Conservation (phyloP, 2,329 filamentous ascomycete genomes). For the Fusarium clavum region DNA sequence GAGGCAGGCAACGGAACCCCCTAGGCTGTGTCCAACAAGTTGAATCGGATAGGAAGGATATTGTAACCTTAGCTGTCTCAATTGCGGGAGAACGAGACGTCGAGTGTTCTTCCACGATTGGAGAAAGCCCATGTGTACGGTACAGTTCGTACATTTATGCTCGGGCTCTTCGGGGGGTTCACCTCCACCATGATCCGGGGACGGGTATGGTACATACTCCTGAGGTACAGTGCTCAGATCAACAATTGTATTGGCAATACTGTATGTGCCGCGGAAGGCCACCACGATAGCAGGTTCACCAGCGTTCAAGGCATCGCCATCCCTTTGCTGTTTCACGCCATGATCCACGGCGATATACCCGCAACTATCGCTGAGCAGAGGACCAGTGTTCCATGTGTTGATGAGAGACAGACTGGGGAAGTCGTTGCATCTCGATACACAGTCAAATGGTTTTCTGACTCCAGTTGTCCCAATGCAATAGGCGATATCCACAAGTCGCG, state of each 20-base stretch:
- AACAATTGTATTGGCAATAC: constrained; percentile 88
- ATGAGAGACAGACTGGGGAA: constrained; percentile 84
- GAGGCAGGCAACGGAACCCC: constrained; percentile 89
- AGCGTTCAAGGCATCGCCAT: constrained; percentile 12
- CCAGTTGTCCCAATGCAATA: constrained; percentile 93
- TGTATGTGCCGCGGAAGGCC: constrained; percentile 95
- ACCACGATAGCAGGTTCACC: constrained; percentile 72
- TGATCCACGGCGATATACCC: constrained; percentile 95
- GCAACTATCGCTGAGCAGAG: constrained; percentile 87
- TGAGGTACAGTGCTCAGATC: constrained; percentile 92
- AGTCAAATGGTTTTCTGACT: constrained; percentile 84
- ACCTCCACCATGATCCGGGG: constrained; percentile 58
- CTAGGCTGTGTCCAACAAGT: constrained; percentile 90
- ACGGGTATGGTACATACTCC: constrained; percentile 88
- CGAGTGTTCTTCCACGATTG: constrained; percentile 84
- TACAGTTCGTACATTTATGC: constrained; percentile 83
- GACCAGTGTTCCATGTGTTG: constrained; percentile 90
- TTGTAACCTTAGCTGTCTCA: constrained; percentile 68
- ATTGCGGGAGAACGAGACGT: constrained; percentile 72
- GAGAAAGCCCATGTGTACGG: constrained; percentile 91
- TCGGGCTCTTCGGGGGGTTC: constrained; percentile 52
- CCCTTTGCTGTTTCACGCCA: constrained; percentile 39
- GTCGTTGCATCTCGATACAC: constrained; percentile 84
- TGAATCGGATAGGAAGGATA: constrained; percentile 80
- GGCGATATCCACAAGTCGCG: constrained; percentile 92